These are phyloP conservation scores for Fraxinus nigra DNA, from an alignment of 305 asterid genomes.

Conservation along the genomic window DNA sequence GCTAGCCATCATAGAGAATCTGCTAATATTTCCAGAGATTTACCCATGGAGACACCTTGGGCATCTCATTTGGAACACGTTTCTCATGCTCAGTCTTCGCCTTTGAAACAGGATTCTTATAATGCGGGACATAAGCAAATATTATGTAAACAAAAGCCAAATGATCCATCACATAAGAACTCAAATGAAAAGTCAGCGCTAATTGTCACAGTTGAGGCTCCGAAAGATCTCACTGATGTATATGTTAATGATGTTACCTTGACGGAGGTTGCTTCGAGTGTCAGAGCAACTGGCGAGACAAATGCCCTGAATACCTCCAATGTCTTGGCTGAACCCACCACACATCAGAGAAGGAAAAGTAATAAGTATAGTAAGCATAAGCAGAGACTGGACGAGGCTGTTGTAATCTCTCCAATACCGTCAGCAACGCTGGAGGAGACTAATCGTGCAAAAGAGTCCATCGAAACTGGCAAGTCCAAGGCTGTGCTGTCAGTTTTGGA, in stretches of 20 bases:
- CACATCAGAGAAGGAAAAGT: constrained; percentile 59
- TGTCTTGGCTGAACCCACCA: constrained; percentile 39
- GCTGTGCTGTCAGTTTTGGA: constrained; percentile 38
- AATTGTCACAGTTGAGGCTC: constrained; percentile 31
- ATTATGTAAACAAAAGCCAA: constrained; percentile 62
- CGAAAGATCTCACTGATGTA: constrained; percentile 29
- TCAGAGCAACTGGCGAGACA: constrained; percentile 34
- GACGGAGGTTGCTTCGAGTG: constrained; percentile 35
- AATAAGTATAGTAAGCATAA: constrained; percentile 53
- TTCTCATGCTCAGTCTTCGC: constrained; percentile 33
- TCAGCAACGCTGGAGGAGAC: constrained; percentile 29
- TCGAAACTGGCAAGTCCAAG: constrained; percentile 40
- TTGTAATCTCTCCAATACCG: constrained; percentile 31
- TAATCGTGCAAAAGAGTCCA: constrained; percentile 31
- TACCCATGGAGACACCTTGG: constrained; percentile 35
- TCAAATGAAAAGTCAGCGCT: constrained; percentile 38
- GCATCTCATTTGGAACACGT: constrained; percentile 26
- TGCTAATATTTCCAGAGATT: constrained; percentile 27
- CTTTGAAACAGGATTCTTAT: constrained; percentile 33
- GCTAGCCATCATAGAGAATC: constrained; percentile 37
- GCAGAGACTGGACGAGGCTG: constrained; percentile 51
- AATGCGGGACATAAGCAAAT: constrained; percentile 36
- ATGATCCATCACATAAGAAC: constrained; percentile 35
- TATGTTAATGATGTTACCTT: constrained; percentile 30
- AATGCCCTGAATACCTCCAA: constrained; percentile 33